phyloP scores from a whole-genome alignment of 2,329 filamentous ascomycete species.

The Helminthosporium solani region DNA sequence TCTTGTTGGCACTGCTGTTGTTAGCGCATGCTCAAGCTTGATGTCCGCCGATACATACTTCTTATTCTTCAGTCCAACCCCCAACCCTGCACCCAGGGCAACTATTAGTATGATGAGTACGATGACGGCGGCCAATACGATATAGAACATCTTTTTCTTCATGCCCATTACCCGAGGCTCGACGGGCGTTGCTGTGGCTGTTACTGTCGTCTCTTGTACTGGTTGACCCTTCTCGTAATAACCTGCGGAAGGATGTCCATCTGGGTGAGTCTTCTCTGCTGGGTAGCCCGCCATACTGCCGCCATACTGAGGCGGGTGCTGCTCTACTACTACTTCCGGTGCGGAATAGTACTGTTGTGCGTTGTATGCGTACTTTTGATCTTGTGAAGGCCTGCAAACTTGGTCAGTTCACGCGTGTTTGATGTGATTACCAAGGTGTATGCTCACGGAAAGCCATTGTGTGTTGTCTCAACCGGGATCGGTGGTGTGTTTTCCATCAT shows the following conservation, averaged over 20 bases:
- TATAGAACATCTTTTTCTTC: conserved; percentile 26
- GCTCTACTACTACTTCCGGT: conserved; percentile 11
- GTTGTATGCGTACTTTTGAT: conserved; percentile 6
- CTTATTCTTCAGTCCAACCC: conserved; percentile 27
- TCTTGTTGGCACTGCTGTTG: conserved; percentile 4
- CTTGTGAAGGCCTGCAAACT: neutral
- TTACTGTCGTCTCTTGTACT: neutral
- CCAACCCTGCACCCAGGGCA: conserved; percentile 42
- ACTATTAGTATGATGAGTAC: conserved; percentile 37
- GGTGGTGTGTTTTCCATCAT: conserved; percentile 10
- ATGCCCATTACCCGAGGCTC: conserved; percentile 24
- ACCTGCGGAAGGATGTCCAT: neutral
- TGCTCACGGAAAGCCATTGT: conserved; percentile 3
- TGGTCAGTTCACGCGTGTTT: neutral
- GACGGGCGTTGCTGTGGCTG: conserved; percentile 1
- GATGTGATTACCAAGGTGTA: neutral
- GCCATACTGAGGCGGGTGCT: conserved; percentile 6
- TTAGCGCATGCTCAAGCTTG: neutral
- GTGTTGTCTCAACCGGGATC: conserved; percentile 6
- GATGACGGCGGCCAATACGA: conserved; percentile 25
- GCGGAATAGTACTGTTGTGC: conserved; percentile 9
- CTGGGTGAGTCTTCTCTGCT: neutral
- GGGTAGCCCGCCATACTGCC: conserved; percentile 6
- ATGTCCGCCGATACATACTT: conserved; percentile 3
- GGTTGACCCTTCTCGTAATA: conserved; percentile 8